A percentile compares a stretch with the other conserved stretches of the same genome.
phyloP scores from a whole-genome alignment of 2,329 filamentous ascomycete genomes.

The Hypoxylon sp. region DNA sequence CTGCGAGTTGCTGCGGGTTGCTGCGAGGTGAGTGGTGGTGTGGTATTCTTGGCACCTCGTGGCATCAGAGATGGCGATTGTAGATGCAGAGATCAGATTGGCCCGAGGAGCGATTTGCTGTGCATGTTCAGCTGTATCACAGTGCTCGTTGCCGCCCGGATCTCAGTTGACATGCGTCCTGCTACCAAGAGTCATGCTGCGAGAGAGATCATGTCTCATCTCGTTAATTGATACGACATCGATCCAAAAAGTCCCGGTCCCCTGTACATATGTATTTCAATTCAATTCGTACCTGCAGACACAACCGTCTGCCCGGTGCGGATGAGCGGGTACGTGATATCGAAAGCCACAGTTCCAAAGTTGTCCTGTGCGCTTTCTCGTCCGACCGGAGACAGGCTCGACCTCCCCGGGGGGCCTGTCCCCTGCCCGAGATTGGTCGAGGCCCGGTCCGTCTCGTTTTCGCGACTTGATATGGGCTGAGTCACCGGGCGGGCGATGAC shows the following conservation, averaged over 20 bases:
- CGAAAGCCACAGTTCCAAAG: conserved; percentile 3
- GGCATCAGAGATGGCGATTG: conserved; percentile 12
- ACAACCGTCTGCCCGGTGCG: conserved; percentile 25
- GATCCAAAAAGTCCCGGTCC: conserved; percentile 24
- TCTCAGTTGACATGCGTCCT: conserved; percentile 24
- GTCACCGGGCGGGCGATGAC: conserved; percentile 30
- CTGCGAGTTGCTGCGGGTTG: background rate
- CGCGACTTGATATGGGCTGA: conserved; percentile 3
- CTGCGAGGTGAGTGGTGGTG: conserved; percentile 8
- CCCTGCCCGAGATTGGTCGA: conserved; percentile 10
- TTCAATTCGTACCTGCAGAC: conserved; percentile 31
- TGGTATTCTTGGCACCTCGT: conserved; percentile 31
- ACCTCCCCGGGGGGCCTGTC: conserved; percentile 24
- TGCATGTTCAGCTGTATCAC: conserved; percentile 29
- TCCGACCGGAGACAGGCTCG: conserved; percentile 19
- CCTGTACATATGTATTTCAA: no score
- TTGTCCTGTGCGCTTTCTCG: conserved; percentile 6
- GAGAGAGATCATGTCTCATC: conserved; percentile 29
- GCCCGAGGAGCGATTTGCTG: conserved; percentile 3
- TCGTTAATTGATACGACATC: conserved; percentile 31
- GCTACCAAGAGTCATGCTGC: conserved; percentile 7
- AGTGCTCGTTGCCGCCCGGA: conserved; percentile 19
- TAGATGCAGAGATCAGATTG: conserved; percentile 29
- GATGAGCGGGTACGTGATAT: conserved; percentile 21
- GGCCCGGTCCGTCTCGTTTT: conserved; percentile 7